Conservation (phyloP, 495 filamentous ascomycete species). For the Durotheca rogersii region DNA sequence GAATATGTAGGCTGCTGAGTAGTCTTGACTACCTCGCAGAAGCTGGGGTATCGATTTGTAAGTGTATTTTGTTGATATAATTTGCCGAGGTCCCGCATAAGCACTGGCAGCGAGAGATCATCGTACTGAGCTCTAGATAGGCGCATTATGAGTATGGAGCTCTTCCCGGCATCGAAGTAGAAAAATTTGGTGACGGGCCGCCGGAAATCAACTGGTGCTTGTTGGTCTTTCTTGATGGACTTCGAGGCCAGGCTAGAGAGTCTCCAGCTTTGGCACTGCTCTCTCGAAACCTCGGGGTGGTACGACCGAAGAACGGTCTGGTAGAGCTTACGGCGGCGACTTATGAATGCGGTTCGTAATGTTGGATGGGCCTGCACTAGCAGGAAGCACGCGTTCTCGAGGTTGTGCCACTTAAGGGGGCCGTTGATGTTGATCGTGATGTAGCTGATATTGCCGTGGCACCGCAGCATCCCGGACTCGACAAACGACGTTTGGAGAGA, state of each 20-base stretch:
- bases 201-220: constrained; percentile 39
- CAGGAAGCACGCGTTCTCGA: constrained; percentile 45
- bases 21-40: constrained; percentile 46
- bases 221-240: constrained; percentile 44
- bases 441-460: constrained; percentile 46
- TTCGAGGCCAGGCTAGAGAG: constrained; percentile 40
- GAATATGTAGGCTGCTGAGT: constrained; percentile 37
- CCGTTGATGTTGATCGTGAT: constrained; percentile 47
- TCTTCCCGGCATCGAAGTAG: constrained; percentile 49
- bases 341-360: constrained; percentile 47
- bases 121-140: constrained; percentile 52
- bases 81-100: constrained; percentile 46
- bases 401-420: constrained; percentile 41
- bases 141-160: constrained; percentile 45
- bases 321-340: constrained; percentile 45
- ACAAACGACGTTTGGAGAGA: constrained; percentile 46
- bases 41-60: constrained; percentile 38
- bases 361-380: constrained; percentile 46
- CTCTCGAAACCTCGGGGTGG: constrained; percentile 42
- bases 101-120: constrained; percentile 41
- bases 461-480: constrained; percentile 48
- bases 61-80: constrained; percentile 43
- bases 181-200: constrained; percentile 48
- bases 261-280: constrained; percentile 46
- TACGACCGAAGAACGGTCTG: constrained; percentile 45